Conservation (phyloP, 225 moss, liverwort and hornwort species). For the Polytrichum commune region DNA sequence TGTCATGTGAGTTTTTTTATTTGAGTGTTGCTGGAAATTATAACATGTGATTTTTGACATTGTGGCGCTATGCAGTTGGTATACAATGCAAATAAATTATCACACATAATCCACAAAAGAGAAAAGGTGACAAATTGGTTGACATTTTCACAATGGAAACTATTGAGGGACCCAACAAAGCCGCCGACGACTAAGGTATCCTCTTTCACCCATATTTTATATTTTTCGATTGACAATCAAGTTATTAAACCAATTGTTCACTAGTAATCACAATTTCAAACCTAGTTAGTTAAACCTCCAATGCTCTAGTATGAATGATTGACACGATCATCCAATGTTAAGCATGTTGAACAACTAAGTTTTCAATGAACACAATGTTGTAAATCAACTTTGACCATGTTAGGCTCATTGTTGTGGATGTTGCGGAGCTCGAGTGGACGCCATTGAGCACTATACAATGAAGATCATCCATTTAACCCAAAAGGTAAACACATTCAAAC, state of each 20-base stretch:
- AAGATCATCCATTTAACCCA: slow-evolving; percentile 46
- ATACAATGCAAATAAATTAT: slow-evolving; percentile 65
- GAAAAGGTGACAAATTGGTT: slow-evolving; percentile 61
- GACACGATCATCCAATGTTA: too few species aligned
- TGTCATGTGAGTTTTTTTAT: too few species aligned
- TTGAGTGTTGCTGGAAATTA: too few species aligned
- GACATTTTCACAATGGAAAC: slow-evolving; percentile 60
- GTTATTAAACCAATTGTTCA: too few species aligned
- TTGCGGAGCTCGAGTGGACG: slow-evolving; percentile 57
- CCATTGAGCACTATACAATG: slow-evolving; percentile 55
- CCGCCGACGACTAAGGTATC: slow-evolving; percentile 56
- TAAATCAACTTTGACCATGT: too few species aligned
- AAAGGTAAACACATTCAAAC: slow-evolving; percentile 32
- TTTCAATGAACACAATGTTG: too few species aligned
- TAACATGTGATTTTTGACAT: background rate
- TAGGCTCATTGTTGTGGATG: slow-evolving; percentile 54
- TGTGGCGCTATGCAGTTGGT: slow-evolving; percentile 42
- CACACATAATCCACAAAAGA: slow-evolving; percentile 25
- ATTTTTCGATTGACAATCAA: too few species aligned
- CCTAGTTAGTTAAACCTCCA: too few species aligned
- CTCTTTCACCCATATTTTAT: too few species aligned
- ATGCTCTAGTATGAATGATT: too few species aligned
- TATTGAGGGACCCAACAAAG: slow-evolving; percentile 22
- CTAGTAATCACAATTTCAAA: too few species aligned
- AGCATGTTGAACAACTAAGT: too few species aligned